These are phyloP conservation scores for Calycina marina DNA, from an alignment of 2,329 filamentous ascomycete species.

Conservation along the genomic window DNA sequence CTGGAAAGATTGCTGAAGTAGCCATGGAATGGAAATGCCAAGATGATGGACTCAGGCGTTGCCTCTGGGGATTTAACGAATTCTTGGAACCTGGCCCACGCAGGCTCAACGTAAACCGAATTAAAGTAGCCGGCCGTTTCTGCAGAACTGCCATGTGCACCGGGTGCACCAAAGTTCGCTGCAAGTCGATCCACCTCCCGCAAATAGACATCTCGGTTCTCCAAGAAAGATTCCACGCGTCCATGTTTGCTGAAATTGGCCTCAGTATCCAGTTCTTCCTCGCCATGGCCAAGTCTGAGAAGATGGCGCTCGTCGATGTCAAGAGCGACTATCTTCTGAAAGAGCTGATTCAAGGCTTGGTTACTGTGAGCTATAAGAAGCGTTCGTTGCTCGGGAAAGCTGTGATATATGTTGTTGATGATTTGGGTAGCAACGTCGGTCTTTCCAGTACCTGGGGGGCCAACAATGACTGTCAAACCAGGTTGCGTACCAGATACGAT, in stretches of 20 bases:
- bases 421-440: slow-evolving; percentile 98
- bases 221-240: slow-evolving; percentile 85
- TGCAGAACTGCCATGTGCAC: slow-evolving; percentile 89
- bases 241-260: slow-evolving; percentile 87
- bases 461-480: slow-evolving; percentile 84
- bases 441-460: slow-evolving; percentile 92
- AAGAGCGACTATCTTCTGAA: slow-evolving; percentile 91
- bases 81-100: slow-evolving; percentile 76
- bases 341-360: slow-evolving; percentile 91
- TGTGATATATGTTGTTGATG: slow-evolving; percentile 98
- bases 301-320: slow-evolving; percentile 94
- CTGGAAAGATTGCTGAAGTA: slow-evolving; percentile 85
- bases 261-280: slow-evolving; percentile 81
- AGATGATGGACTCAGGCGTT: slow-evolving; percentile 46
- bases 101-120: slow-evolving; percentile 74
- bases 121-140: slow-evolving; percentile 98
- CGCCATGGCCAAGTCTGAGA: slow-evolving; percentile 81
- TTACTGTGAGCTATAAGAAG: slow-evolving; percentile 93
- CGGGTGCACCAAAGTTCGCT: slow-evolving; percentile 69
- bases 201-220: slow-evolving; percentile 67
- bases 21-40: slow-evolving; percentile 70
- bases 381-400: slow-evolving; percentile 86
- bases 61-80: slow-evolving; percentile 39
- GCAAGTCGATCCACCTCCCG: slow-evolving; percentile 78
- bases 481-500: slow-evolving; percentile 90